phyloP scores from a whole-genome alignment of 1,284 basidiomycete genomes.

The Peniophora sp. region DNA sequence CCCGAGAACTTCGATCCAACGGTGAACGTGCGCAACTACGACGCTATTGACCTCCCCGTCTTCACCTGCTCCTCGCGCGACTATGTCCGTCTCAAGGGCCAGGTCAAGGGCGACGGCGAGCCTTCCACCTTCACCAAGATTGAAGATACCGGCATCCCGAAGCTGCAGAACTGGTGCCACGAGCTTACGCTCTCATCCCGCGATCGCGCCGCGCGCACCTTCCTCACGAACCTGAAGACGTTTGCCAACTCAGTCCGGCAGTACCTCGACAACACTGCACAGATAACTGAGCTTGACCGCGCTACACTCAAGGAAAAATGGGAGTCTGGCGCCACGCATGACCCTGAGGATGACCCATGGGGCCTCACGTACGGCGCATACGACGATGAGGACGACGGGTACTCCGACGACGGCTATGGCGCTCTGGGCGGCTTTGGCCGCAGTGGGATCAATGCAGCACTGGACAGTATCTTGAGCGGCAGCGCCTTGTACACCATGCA shows the following conservation, averaged over 20 bases:
- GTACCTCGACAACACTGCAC: constrained; percentile 42
- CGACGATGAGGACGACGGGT: constrained; percentile 6
- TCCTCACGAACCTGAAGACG: constrained; percentile 37
- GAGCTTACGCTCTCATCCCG: constrained; percentile 44
- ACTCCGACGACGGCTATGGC: background rate
- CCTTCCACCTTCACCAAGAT: constrained; percentile 46
- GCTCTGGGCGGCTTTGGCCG: constrained; percentile 22
- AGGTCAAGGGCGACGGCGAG: constrained; percentile 52
- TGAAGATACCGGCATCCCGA: constrained; percentile 49
- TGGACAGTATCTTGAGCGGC: constrained; percentile 7
- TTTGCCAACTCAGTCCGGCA: constrained; percentile 40
- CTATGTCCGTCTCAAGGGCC: constrained; percentile 46
- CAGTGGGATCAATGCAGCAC: constrained; percentile 18
- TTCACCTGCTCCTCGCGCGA: constrained; percentile 56
- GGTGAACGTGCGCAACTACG: constrained; percentile 46
- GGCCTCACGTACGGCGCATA: constrained; percentile 16
- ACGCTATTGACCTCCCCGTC: constrained; percentile 50
- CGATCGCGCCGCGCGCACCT: constrained; percentile 41
- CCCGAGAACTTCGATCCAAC: constrained; percentile 47
- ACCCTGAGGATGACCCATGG: constrained; percentile 16
- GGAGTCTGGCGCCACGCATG: constrained; percentile 30
- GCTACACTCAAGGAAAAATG: constrained; percentile 41
- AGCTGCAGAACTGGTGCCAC: constrained; percentile 52
- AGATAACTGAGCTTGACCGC: constrained; percentile 42
- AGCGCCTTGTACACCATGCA: constrained; percentile 27